Base-by-base conservation (phyloP, 2,329 filamentous ascomycete species). In the Colletotrichum lini region DNA sequence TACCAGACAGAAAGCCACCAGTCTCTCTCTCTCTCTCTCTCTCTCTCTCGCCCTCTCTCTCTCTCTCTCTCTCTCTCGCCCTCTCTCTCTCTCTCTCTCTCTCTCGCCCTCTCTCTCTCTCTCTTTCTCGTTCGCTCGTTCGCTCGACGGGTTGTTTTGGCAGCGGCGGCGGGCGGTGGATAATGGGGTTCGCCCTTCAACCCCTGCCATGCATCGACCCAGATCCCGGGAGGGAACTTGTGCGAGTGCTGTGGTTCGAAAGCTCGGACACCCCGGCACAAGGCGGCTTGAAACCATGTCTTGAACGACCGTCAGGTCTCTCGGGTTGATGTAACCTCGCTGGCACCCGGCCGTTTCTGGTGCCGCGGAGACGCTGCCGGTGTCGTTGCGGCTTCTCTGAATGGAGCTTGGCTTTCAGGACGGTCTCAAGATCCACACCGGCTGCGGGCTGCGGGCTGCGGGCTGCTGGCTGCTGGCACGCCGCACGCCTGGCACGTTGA, bases 261-360 rank as follows among this genome's bases (percentile, higher is more conserved):
- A 65, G 54, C 70, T 65, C 60, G 59, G 47, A 50, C 54, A 40
- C 53, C 38, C 38, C 49, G 44, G 50, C 70, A 50, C 45, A 44
- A 35, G 8, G 30, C 8, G 66, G 61, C 54, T 65, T 72, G 66
- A 72, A 70, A 70, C 53, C 68, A 61, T 65, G 70, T 70, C 59
- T 70, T 70, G 60, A 65, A 70, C 42, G 59, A 26, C 66, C 64
- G 68, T 68, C 68, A 68, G 65, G 65, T 68, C 53, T 60, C 58
- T 63, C 65, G 53, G 56, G 52, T 65, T 71, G 68, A 71, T 71
- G 65, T 49, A 68, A 68, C 59, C 44, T 35, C 30, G 65, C 44
- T 63, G 52, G 40, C 40, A 67, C 52, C 58, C 53, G 58, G 53
- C 53, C 53, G 58, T 63, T 68, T 71, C 65, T 71, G 30, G 52